These are phyloP conservation scores for Pseudopyricularia javanii DNA, from an alignment of 2,329 filamentous ascomycete species.

Conservation along the genomic window DNA sequence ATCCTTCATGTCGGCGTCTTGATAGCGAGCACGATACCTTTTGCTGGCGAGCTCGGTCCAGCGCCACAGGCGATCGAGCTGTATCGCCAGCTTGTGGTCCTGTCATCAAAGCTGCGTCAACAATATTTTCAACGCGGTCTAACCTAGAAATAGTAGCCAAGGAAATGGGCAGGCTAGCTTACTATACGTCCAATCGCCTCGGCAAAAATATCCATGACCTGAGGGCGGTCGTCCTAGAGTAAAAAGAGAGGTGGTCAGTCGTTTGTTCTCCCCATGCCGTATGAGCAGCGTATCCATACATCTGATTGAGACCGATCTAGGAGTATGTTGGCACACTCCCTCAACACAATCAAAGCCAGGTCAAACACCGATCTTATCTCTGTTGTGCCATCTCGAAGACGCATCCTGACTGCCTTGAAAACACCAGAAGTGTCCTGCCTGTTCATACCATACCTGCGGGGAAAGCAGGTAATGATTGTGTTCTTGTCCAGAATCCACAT, in stretches of 20 bases:
- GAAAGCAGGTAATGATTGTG: slow-evolving; percentile 17
- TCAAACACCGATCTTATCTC: slow-evolving; percentile 25
- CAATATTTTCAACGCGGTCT: too few species aligned
- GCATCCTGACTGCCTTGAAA: slow-evolving; percentile 24
- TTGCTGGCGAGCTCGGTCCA: slow-evolving; percentile 15
- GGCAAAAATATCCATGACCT: slow-evolving; percentile 27
- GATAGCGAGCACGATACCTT: slow-evolving; percentile 6
- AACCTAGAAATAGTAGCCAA: too few species aligned
- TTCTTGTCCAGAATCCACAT: slow-evolving; percentile 18
- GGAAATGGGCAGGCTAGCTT: slow-evolving; percentile 6
- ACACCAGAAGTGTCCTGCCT: slow-evolving; percentile 24
- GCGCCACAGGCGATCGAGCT: slow-evolving; percentile 23
- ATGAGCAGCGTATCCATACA: not conserved
- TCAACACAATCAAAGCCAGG: slow-evolving; percentile 25
- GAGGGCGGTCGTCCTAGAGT: slow-evolving; percentile 11
- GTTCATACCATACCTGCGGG: slow-evolving; percentile 26
- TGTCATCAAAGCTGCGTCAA: too few species aligned
- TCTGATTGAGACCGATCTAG: slow-evolving; percentile 21
- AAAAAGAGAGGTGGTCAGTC: not conserved
- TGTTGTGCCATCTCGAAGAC: slow-evolving; percentile 11
- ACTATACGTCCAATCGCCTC: slow-evolving; percentile 27
- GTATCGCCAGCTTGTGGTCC: slow-evolving; percentile 21
- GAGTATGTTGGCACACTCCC: slow-evolving; percentile 25
- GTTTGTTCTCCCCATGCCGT: not conserved
- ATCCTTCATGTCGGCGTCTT: slow-evolving; percentile 6